Conservation (phyloP, 1,139 yeast genomes). For the Suhomyces maxii region DNA sequence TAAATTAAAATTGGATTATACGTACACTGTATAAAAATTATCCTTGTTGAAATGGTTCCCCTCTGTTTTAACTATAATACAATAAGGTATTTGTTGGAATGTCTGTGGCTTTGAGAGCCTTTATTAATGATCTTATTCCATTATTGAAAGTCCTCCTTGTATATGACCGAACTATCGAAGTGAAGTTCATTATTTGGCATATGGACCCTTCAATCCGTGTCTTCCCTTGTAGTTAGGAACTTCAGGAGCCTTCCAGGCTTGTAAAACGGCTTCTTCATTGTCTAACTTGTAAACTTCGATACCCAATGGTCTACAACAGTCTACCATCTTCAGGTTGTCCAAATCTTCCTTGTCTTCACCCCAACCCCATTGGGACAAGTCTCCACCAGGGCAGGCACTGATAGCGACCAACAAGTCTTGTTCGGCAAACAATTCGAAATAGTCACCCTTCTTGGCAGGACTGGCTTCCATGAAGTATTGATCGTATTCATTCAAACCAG, state of each 20-base stretch:
- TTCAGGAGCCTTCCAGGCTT: conserved; percentile 53
- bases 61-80: no score
- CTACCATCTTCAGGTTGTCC: conserved; percentile 53
- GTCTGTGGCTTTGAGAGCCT: no score
- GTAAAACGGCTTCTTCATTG: conserved; percentile 44
- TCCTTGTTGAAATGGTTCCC: no score
- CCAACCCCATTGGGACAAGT: conserved; percentile 70
- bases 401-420: conserved; percentile 64
- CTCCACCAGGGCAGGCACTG: conserved; percentile 74
- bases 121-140: no score
- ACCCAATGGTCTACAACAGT: conserved; percentile 62
- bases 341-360: conserved; percentile 52
- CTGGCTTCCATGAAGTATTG: conserved; percentile 72
- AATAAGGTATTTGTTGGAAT: no score
- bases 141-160: not conserved
- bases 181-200: no score
- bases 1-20: no score
- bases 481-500: conserved; percentile 64
- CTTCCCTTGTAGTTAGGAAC: conserved; percentile 53
- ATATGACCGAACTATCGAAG: not conserved
- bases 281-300: conserved; percentile 59
- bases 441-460: conserved; percentile 58
- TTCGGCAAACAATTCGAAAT: conserved; percentile 68
- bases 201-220: conserved; percentile 48
- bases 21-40: no score